Percentiles rank a stretch among this genome's conserved stretches.
These are phyloP conservation scores for Penicillium psychrosexuale DNA, from an alignment of 2,329 filamentous ascomycete species.

Conservation along the genomic window DNA sequence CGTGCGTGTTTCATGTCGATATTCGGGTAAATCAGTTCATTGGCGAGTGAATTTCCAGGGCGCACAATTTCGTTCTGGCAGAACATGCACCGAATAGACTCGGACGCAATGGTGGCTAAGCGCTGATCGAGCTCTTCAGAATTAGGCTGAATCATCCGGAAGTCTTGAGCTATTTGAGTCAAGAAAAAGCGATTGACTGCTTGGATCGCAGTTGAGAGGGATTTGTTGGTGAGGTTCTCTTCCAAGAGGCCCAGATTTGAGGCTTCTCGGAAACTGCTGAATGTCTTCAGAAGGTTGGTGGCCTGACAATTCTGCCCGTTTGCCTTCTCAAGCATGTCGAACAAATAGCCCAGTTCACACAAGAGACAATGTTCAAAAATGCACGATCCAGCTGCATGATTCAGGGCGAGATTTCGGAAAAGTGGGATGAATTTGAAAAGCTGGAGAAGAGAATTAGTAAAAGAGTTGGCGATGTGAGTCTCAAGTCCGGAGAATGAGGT, in stretches of 20 bases:
- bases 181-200: conserved; percentile 80
- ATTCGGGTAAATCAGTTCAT: conserved; percentile 77
- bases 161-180: conserved; percentile 75
- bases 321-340: conserved; percentile 97
- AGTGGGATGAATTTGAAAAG: conserved; percentile 87
- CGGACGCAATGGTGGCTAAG: conserved; percentile 43
- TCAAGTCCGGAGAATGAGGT: conserved; percentile 88
- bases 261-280: conserved; percentile 78
- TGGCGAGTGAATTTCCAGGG: conserved; percentile 74
- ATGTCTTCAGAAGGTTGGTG: conserved; percentile 86
- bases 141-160: conserved; percentile 62
- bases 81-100: conserved; percentile 73
- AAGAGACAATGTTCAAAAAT: conserved; percentile 78
- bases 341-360: conserved; percentile 91
- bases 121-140: conserved; percentile 69
- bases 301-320: conserved; percentile 92
- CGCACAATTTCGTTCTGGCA: conserved; percentile 84
- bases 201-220: conserved; percentile 79
- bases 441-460: conserved; percentile 88
- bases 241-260: conserved; percentile 77
- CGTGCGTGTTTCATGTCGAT: conserved; percentile 51
- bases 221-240: conserved; percentile 70
- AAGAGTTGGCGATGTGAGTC: conserved; percentile 95
- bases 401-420: conserved; percentile 80
- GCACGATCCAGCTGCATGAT: conserved; percentile 84